Conservation (phyloP, 2,329 filamentous ascomycete species). For the Cladorrhinum sp. region DNA sequence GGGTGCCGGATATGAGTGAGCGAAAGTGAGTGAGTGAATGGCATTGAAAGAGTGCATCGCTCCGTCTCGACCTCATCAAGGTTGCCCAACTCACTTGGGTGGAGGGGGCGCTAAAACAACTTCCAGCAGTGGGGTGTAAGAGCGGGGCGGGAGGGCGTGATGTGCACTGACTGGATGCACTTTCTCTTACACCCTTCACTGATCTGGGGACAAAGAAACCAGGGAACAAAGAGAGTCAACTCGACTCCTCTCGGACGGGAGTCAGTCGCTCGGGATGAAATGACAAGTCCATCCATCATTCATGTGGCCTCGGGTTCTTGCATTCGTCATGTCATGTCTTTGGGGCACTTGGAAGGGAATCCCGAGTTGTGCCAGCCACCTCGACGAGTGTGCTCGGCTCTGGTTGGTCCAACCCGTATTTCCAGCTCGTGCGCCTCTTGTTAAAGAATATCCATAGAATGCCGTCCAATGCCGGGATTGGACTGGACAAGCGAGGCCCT, state of each 20-base stretch:
- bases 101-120: constrained; percentile 1
- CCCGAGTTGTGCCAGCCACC: neutral
- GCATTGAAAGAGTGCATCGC: neutral
- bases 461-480: neutral
- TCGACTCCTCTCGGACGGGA: neutral
- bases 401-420: neutral
- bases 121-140: neutral
- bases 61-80: neutral
- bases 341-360: neutral
- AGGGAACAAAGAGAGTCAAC: neutral
- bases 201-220: neutral
- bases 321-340: neutral
- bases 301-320: neutral
- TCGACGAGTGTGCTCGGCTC: neutral
- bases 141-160: constrained; percentile 2
- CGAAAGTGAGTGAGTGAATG: neutral
- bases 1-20: neutral
- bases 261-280: too few species aligned
- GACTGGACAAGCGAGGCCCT: too few species aligned
- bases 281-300: too few species aligned
- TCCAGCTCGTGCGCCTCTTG: neutral
- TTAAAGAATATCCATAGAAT: neutral
- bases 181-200: neutral
- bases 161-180: constrained; percentile 7
- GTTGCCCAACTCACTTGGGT: neutral